Evolutionary conservation across 2,329 filamentous ascomycete species (phyloP).

Genomic region (Talaromyces sp.): DNA sequence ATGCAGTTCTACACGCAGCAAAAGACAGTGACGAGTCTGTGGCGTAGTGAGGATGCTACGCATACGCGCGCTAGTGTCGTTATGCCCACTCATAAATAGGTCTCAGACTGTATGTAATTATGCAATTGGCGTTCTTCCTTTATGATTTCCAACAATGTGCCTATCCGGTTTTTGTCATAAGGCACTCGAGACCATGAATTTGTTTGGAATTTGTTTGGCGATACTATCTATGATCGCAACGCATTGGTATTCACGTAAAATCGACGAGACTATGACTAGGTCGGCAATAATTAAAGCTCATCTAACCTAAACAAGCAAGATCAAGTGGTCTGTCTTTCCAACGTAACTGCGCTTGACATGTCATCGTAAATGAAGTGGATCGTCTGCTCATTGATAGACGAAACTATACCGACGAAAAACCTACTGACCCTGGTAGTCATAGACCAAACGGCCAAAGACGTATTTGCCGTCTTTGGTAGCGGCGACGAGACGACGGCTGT

Average conservation of each 20-base stretch:
- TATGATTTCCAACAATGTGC: too few species aligned
- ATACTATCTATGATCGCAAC: neutral
- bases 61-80: constrained; percentile 79
- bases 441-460: constrained; percentile 40
- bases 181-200: neutral
- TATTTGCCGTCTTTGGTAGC: constrained; percentile 34
- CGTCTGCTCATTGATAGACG: neutral
- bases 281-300: neutral
- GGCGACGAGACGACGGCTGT: constrained; percentile 43
- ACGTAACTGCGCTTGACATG: neutral
- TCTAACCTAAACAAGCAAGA: neutral
- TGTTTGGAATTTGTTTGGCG: too few species aligned
- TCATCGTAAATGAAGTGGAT: neutral
- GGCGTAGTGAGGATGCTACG: constrained; percentile 80
- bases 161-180: neutral
- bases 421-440: constrained; percentile 29
- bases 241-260: neutral
- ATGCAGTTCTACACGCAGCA: constrained; percentile 94
- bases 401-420: too few species aligned
- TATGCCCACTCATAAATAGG: constrained; percentile 61
- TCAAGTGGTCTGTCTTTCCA: neutral
- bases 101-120: neutral
- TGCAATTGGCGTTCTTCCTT: neutral
- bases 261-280: neutral
- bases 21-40: constrained; percentile 94